phyloP scores from a whole-genome alignment of 2,329 filamentous ascomycete species.

The Macrophomina phaseolina region DNA sequence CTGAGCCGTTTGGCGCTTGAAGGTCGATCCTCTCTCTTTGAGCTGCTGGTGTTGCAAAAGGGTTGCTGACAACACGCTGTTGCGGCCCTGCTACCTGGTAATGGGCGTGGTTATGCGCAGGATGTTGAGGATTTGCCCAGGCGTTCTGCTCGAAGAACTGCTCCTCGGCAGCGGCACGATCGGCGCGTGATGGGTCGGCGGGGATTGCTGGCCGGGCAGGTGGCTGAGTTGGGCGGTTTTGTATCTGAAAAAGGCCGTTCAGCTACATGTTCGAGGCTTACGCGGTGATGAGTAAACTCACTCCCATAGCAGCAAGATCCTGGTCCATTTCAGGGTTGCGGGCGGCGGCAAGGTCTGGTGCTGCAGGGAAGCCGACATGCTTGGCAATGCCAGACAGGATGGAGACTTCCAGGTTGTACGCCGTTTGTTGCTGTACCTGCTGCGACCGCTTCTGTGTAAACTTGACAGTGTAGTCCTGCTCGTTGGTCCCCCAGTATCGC shows the following conservation, averaged over 20 bases:
- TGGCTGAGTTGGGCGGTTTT: neutral
- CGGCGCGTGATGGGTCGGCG: slow-evolving; percentile 47
- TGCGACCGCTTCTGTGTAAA: slow-evolving; percentile 79
- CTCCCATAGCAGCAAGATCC: slow-evolving; percentile 87
- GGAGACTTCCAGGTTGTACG: slow-evolving; percentile 95
- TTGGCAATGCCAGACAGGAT: slow-evolving; percentile 90
- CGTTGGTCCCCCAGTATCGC: slow-evolving; percentile 75
- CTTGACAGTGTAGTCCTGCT: slow-evolving; percentile 80
- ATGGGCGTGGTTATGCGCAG: slow-evolving; percentile 44
- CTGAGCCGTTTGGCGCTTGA: slow-evolving; percentile 44
- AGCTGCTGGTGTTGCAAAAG: slow-evolving; percentile 39
- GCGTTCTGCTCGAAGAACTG: slow-evolving; percentile 88
- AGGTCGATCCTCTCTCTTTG: slow-evolving; percentile 44
- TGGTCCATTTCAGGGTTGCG: slow-evolving; percentile 78
- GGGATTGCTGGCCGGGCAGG: slow-evolving; percentile 31
- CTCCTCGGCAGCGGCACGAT: slow-evolving; percentile 71
- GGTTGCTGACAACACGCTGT: slow-evolving; percentile 18
- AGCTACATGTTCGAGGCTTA: slow-evolving; percentile 15
- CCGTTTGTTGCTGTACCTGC: slow-evolving; percentile 81
- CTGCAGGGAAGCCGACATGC: slow-evolving; percentile 94
- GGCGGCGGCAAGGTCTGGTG: slow-evolving; percentile 80
- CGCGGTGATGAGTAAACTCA: slow-evolving; percentile 55
- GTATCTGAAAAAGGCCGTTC: slow-evolving; percentile 7
- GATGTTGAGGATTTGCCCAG: slow-evolving; percentile 83
- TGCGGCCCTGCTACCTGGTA: slow-evolving; percentile 35